Base-by-base conservation (phyloP, 148 eudicot genomes). In the Oxyria digyna region DNA sequence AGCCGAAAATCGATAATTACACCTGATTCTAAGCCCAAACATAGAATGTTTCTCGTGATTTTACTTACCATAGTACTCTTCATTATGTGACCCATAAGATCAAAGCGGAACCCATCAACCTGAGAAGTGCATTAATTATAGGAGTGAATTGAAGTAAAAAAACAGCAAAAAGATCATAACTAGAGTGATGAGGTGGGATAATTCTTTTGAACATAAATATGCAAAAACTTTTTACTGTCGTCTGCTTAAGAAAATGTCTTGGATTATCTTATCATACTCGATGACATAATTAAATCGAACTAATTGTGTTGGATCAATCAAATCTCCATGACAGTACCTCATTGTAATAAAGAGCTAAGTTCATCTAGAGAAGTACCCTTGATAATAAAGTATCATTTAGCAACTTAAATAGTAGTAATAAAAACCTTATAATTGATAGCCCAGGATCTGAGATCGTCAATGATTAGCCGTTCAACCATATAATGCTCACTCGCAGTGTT, bases 81-180 rank as follows among this genome's bases (percentile, higher is more conserved):
- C 99, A 94, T 90, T 63, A 94, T 80, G 74, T 94, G 99, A 43
- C 99, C 99, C 97, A 90, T 90, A 41, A 94, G 96, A 78, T 94
- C 99, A 85, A 94, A 94, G 67, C 99, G 93, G 71, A 90, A 94
- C 64, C 99, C 99, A 84, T 94, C 99, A 88, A 88, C 89, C 99
- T 94, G 91, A 26, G 71, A 68, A 41, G 75, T 40, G 23, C 70
- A 49, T 65, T 65, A 69, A 71, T 21, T 72, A 64, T 38, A 17
- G 42, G 38, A 49, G 37, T 27, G n/a, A n/a, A n/a, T n/a, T n/a
- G n/a, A n/a, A n/a, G n/a, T n/a, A n/a, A n/a, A n/a, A n/a, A n/a
- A n/a, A n/a, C n/a, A n/a, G n/a, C n/a, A n/a, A n/a, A n/a, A n/a
- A n/a, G n/a, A n/a, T n/a, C n/a, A n/a, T n/a, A n/a, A n/a, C n/a